Conservation (phyloP, 139 green algal species). For the Edaphochlamys debaryana region DNA sequence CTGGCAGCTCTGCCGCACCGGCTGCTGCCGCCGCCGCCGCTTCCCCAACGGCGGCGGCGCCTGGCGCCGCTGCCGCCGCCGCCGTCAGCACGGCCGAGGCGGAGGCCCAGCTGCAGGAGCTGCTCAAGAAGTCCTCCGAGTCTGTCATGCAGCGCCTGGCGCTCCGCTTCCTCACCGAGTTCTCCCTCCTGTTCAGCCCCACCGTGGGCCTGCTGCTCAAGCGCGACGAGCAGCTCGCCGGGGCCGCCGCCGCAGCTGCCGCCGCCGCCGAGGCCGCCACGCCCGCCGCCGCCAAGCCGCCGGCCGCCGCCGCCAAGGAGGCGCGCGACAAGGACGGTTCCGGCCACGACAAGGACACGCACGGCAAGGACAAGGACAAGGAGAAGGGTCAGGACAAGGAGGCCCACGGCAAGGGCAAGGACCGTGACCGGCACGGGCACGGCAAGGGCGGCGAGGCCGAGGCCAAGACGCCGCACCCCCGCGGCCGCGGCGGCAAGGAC, state of each 20-base stretch:
- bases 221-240: slow-evolving; percentile 72
- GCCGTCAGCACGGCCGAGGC: slow-evolving; percentile 1
- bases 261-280: background rate
- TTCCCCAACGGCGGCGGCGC: background rate
- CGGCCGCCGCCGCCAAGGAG: no score
- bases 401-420: no score
- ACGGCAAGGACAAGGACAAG: slow-evolving; percentile 15
- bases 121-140: slow-evolving; percentile 36
- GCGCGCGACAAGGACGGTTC: no score
- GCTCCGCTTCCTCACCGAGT: slow-evolving; percentile 85
- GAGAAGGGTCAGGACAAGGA: slow-evolving; percentile 18
- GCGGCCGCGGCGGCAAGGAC: slow-evolving; percentile 13
- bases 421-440: no score
- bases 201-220: slow-evolving; percentile 83
- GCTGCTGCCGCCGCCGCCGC: slow-evolving; percentile 28
- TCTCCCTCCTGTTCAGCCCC: slow-evolving; percentile 81
- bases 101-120: slow-evolving; percentile 47
- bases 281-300: background rate
- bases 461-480: no score
- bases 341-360: no score
- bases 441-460: no score
- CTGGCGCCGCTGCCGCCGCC: background rate
- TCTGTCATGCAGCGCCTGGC: slow-evolving; percentile 71
- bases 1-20: no score
- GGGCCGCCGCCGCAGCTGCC: background rate